A percentile compares a stretch with the other conserved stretches of the same genome.
Conservation (phyloP, 371 early-diverging fungal species). For the Syncephalastrum racemosum region DNA sequence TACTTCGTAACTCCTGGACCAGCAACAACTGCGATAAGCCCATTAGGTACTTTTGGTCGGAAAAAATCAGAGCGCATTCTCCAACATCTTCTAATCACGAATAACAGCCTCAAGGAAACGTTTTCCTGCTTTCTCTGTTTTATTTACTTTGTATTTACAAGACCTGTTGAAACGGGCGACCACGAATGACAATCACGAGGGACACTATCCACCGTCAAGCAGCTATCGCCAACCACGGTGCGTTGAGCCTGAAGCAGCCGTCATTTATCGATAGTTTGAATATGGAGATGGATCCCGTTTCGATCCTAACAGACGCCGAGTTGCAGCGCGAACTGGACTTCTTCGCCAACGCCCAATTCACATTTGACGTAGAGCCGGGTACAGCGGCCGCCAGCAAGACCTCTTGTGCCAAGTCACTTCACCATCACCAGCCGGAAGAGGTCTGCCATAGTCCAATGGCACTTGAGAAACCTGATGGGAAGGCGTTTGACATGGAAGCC, state of each 20-base stretch:
- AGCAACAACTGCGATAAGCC: too few relatives aligned
- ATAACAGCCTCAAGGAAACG: conserved; percentile 1
- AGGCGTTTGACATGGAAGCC: too few relatives aligned
- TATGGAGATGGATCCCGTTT: conserved; percentile 31
- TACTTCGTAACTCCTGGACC: too few relatives aligned
- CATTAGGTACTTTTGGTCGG: too few relatives aligned
- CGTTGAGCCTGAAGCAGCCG: not conserved
- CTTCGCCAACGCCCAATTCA: conserved; percentile 59
- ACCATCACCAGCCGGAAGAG: too few relatives aligned
- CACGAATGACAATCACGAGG: too few relatives aligned
- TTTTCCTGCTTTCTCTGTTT: not conserved
- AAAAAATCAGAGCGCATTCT: too few relatives aligned
- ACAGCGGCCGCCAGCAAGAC: not conserved
- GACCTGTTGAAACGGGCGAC: too few relatives aligned
- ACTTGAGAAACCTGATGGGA: too few relatives aligned
- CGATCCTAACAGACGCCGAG: conserved; percentile 35
- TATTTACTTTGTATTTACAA: too few relatives aligned
- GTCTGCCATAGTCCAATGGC: too few relatives aligned
- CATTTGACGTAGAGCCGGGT: conserved; percentile 18
- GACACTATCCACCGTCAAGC: not conserved
- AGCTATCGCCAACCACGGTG: conserved; percentile 1
- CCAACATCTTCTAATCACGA: not conserved
- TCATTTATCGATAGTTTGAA: conserved; percentile 30
- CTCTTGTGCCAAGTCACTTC: too few relatives aligned
- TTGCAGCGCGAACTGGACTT: conserved; percentile 39